Evolutionary conservation across 2,329 filamentous ascomycete species (phyloP).

Genomic region (Aspergillus jensenii): DNA sequence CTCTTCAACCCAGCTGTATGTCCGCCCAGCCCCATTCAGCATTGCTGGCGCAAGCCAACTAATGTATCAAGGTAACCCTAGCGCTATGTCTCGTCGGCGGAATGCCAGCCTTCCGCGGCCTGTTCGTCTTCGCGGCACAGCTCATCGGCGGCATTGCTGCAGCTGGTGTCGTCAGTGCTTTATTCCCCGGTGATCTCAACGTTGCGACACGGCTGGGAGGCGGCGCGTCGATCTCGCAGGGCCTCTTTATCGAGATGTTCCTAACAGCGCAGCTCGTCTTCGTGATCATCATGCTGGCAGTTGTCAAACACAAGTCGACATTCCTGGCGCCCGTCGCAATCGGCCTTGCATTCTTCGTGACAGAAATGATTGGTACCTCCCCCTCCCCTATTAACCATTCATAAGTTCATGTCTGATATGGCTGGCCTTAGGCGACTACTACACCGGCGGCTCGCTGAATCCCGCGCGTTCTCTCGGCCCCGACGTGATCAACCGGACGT

Average conservation of each 20-base stretch:
- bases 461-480: slow-evolving; percentile 51
- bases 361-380: slow-evolving; percentile 48
- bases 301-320: slow-evolving; percentile 72
- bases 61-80: slow-evolving; percentile 50
- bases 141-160: slow-evolving; percentile 60
- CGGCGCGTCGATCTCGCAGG: slow-evolving; percentile 54
- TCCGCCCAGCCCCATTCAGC: no score
- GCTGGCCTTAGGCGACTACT: slow-evolving; percentile 41
- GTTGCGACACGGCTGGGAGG: slow-evolving; percentile 58
- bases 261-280: slow-evolving; percentile 64
- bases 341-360: slow-evolving; percentile 68
- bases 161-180: slow-evolving; percentile 55
- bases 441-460: slow-evolving; percentile 50
- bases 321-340: slow-evolving; percentile 71
- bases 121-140: slow-evolving; percentile 57
- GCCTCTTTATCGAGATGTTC: slow-evolving; percentile 67
- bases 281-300: slow-evolving; percentile 67
- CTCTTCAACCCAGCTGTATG: slow-evolving; percentile 52
- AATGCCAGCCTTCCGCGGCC: slow-evolving; percentile 53
- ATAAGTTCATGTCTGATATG: no score
- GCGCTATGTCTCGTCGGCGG: slow-evolving; percentile 61
- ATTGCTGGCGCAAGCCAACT: neutral
- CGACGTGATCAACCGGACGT: slow-evolving; percentile 45
- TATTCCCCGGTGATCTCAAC: slow-evolving; percentile 58
- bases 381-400: neutral